Evolutionary conservation across 2,329 filamentous ascomycete species (phyloP).

Genomic region (Trichoderma harzianum): DNA sequence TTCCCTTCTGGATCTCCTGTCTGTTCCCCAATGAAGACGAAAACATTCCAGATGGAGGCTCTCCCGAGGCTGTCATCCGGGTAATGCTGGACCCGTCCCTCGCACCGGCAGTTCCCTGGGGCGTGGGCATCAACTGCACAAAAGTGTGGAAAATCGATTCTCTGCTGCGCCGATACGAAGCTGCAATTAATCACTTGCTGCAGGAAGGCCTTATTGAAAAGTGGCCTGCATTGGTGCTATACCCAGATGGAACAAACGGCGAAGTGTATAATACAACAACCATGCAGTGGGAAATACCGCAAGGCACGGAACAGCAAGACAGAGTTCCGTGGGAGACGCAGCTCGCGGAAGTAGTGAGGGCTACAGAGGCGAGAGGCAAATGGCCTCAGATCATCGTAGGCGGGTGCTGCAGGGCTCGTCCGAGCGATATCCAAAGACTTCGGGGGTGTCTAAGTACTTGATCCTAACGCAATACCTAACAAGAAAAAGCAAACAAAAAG

Average conservation of each 20-base stretch:
- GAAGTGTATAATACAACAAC: conserved; percentile 64
- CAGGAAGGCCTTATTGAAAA: conserved; percentile 30
- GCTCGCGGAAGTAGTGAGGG: conserved; percentile 40
- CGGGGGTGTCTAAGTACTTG: not conserved
- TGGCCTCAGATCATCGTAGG: conserved; percentile 50
- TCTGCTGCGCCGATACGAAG: conserved; percentile 54
- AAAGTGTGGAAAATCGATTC: conserved; percentile 60
- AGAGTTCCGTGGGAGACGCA: conserved; percentile 45
- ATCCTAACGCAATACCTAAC: not conserved
- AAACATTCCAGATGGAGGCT: conserved; percentile 55
- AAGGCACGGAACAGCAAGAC: conserved; percentile 23
- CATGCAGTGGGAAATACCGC: conserved; percentile 54
- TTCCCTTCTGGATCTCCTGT: conserved; percentile 59
- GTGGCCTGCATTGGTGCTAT: conserved; percentile 58
- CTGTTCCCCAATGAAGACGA: conserved; percentile 56
- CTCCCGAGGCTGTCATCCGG: conserved; percentile 32
- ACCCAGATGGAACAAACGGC: conserved; percentile 66
- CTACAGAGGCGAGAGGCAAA: conserved; percentile 33
- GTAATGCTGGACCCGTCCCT: conserved; percentile 36
- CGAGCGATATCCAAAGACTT: conserved; percentile 34
- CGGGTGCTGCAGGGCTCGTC: conserved; percentile 51
- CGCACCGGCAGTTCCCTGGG: conserved; percentile 47
- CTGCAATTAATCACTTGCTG: conserved; percentile 40
- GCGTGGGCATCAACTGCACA: conserved; percentile 66
- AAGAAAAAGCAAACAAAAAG: not conserved